A percentile compares a stretch with the other conserved stretches of the same genome.
phyloP scores from a whole-genome alignment of 805 yeast species.

The Candida vaughaniae region DNA sequence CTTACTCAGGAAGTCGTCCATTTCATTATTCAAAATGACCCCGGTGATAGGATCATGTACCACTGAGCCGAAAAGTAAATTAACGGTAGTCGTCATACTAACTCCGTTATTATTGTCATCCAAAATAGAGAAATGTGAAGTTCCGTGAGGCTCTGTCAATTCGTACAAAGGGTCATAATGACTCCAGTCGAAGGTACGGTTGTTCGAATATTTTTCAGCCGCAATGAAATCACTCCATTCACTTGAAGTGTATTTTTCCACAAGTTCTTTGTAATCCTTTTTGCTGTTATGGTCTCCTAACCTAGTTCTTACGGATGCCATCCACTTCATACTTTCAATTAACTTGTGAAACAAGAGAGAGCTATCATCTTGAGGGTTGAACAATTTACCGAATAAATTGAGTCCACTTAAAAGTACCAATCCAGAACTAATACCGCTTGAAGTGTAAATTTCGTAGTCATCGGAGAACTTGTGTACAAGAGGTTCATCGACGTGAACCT shows the following conservation, averaged over 20 bases:
- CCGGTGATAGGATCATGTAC: conserved; percentile 85
- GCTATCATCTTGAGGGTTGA: conserved; percentile 17
- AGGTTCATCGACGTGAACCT: conserved; percentile 48
- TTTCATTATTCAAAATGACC: conserved; percentile 78
- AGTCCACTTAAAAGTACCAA: conserved; percentile 77
- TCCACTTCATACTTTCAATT: conserved; percentile 91
- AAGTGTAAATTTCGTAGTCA: conserved; percentile 34
- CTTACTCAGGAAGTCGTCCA: conserved; percentile 91
- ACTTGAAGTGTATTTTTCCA: conserved; percentile 43
- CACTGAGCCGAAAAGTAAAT: conserved; percentile 76
- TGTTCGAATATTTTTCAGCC: conserved; percentile 49
- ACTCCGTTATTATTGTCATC: conserved; percentile 79
- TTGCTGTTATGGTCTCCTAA: conserved; percentile 59
- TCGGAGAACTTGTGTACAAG: conserved; percentile 26
- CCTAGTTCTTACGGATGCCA: conserved; percentile 81
- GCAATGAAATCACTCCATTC: conserved; percentile 59
- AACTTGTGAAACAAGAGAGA: conserved; percentile 58
- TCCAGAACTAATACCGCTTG: conserved; percentile 81
- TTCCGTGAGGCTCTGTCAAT: conserved; percentile 81
- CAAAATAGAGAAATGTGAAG: conserved; percentile 80
- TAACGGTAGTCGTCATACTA: conserved; percentile 84
- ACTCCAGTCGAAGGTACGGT: conserved; percentile 61
- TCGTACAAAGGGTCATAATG: conserved; percentile 80
- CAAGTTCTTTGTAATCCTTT: conserved; percentile 15
- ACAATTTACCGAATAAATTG: conserved; percentile 51